Conservation (phyloP, 805 yeast species). For the Metschnikowia colocasiae region DNA sequence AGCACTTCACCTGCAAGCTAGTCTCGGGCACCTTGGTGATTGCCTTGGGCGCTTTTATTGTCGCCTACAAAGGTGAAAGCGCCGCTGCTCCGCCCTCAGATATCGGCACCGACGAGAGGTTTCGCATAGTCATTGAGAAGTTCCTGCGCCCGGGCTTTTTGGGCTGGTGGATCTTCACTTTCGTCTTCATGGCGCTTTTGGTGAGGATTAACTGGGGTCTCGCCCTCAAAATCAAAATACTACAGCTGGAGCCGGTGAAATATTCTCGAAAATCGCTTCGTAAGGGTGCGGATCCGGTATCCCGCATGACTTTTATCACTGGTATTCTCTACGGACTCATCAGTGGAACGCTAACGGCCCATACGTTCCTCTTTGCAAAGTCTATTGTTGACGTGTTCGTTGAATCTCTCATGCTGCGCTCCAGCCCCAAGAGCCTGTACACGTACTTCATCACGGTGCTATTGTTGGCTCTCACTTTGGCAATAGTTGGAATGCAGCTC, state of each 20-base stretch:
- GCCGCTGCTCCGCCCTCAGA: constrained; percentile 21
- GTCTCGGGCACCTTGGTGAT: constrained; percentile 65
- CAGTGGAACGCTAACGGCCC: constrained; percentile 80
- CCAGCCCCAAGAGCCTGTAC: constrained; percentile 26
- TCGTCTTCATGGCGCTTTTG: constrained; percentile 25
- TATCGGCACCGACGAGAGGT: constrained; percentile 26
- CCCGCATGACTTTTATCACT: constrained; percentile 32
- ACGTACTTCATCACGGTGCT: constrained; percentile 33
- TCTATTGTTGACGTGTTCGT: constrained; percentile 69
- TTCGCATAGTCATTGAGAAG: constrained; percentile 38
- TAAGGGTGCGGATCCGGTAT: constrained; percentile 13
- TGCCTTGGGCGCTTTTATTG: constrained; percentile 68
- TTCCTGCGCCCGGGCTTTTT: constrained; percentile 47
- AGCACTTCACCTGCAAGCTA: constrained; percentile 57
- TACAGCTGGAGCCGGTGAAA: constrained; percentile 7
- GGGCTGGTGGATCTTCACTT: constrained; percentile 49
- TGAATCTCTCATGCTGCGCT: constrained; percentile 33
- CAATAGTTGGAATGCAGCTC: constrained; percentile 67
- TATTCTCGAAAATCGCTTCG: constrained; percentile 8
- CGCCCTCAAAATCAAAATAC: constrained; percentile 15
- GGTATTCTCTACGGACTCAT: constrained; percentile 66
- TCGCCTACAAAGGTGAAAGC: constrained; percentile 65
- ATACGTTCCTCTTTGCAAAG: constrained; percentile 81
- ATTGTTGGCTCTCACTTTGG: constrained; percentile 51
- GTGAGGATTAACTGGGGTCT: constrained; percentile 23